Conservation (phyloP, 1,139 yeast genomes). For the Scheffersomyces segobiensis region DNA sequence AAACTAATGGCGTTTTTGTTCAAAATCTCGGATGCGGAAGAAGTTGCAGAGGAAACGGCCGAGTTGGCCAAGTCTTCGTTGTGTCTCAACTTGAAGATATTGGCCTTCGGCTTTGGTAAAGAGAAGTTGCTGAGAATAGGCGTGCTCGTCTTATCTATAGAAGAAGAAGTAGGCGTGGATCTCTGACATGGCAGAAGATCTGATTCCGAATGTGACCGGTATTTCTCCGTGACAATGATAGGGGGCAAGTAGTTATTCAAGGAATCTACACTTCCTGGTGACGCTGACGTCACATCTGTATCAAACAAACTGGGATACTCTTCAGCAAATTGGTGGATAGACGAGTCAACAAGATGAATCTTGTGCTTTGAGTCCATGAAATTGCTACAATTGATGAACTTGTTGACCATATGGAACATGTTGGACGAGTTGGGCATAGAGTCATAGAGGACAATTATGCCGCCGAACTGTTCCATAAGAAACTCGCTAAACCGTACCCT, state of each 20-base stretch:
- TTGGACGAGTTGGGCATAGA: conserved; percentile 34
- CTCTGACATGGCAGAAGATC: background rate
- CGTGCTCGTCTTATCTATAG: conserved; percentile 13
- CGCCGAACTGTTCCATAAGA: conserved; percentile 5
- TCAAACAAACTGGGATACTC: conserved; percentile 19
- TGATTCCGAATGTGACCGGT: background rate
- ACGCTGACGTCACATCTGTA: conserved; percentile 7
- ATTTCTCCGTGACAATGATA: background rate
- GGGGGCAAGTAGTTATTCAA: background rate
- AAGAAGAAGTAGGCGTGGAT: background rate
- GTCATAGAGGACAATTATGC: conserved; percentile 32
- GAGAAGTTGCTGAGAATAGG: conserved; percentile 33
- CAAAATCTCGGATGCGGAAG: conserved; percentile 9
- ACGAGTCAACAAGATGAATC: conserved; percentile 33
- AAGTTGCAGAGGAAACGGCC: conserved; percentile 9
- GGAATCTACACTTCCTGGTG: conserved; percentile 5
- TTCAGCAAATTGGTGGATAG: conserved; percentile 29
- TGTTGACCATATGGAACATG: conserved; percentile 47
- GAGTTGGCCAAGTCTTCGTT: conserved; percentile 34
- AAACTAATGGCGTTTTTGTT: conserved; percentile 16
- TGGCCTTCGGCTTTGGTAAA: conserved; percentile 22
- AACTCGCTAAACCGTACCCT: conserved; percentile 25
- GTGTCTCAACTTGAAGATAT: conserved; percentile 37
- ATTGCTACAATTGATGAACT: conserved; percentile 39
- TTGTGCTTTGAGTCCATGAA: conserved; percentile 25